A percentile compares a stretch with the other conserved stretches of the same genome.
Evolutionary conservation across 192 early-diverging fungal genomes (phyloP).

Genomic region (Coemansia sp.): DNA sequence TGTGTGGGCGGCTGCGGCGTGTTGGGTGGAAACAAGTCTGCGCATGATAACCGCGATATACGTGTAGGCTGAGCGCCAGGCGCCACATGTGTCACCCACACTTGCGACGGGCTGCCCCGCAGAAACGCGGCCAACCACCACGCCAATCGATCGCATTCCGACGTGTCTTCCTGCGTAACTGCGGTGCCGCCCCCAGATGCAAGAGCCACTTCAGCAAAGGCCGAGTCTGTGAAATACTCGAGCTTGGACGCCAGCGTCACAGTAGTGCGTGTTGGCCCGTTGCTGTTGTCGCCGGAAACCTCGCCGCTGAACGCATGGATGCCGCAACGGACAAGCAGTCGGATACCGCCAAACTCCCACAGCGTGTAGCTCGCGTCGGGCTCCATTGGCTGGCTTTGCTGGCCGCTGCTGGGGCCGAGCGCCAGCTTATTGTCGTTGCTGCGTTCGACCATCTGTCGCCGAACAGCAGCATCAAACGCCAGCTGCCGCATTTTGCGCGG

Average conservation of each 20-base stretch:
- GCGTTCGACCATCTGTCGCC: slow-evolving; percentile 10
- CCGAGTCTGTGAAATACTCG: slow-evolving; percentile 23
- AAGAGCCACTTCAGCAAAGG: slow-evolving; percentile 11
- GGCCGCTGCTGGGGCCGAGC: neutral
- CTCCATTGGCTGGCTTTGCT: neutral
- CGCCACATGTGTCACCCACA: slow-evolving; percentile 45
- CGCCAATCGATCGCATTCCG: slow-evolving; percentile 41
- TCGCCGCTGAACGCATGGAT: slow-evolving; percentile 32
- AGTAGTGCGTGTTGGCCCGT: slow-evolving; percentile 1
- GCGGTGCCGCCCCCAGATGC: slow-evolving; percentile 5
- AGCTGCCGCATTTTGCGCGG: slow-evolving; percentile 33
- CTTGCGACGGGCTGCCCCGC: slow-evolving; percentile 49
- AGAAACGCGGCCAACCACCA: slow-evolving; percentile 48
- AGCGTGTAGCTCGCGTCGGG: slow-evolving; percentile 36
- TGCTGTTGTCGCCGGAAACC: neutral
- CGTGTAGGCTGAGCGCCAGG: slow-evolving; percentile 6
- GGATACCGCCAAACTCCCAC: slow-evolving; percentile 48
- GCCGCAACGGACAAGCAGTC: slow-evolving; percentile 38
- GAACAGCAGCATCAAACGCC: slow-evolving; percentile 21
- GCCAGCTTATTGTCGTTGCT: slow-evolving; percentile 14
- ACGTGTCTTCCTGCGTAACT: slow-evolving; percentile 15
- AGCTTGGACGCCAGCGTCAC: slow-evolving; percentile 44
- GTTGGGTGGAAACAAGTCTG: slow-evolving; percentile 19
- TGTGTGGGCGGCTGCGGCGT: slow-evolving; percentile 41
- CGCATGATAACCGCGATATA: slow-evolving; percentile 11